Base-by-base conservation (phyloP, 1,139 yeast species). In the Pichia sp. region DNA sequence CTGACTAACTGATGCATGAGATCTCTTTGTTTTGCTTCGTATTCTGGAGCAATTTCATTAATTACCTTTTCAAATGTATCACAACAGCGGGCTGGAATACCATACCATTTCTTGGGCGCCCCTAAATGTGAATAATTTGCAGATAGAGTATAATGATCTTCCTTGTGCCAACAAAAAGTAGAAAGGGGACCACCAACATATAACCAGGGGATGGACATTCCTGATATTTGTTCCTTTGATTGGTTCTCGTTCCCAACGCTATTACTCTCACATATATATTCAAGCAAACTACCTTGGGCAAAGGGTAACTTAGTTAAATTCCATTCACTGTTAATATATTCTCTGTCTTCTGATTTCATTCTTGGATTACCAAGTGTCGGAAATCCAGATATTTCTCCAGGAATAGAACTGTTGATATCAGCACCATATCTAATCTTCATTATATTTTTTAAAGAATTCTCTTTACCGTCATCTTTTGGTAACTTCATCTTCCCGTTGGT, bases 141-240 rank as follows among this genome's bases (percentile, higher is more conserved):
- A 44, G 86, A 79, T 45, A 82, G 62, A 0, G 92, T 82, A 58
- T 81, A 82, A 59, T 84, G 92, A 60, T 84, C 94, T 55, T 84
- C 94, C 43, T 83, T 82, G 59, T 84, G 94, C 94, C 94, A 84
- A 60, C 94, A 84, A 56, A 84, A 84, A 0, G 94, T 84, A 3
- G 85, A 79, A 51, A 82, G 72, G 36, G 82, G 67, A 2, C 86
- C 81, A 0, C 94, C 94, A 29, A 83, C 72, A 54, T 84, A 84
- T 8, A 83, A 69, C 94, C 94, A 84, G 1, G 94, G 94, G 6
- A 81, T 72, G 0, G 92, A 83, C 90, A 84, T 83, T 2, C 94
- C 94, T 0, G 88, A 79, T 2, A 84, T 82, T 75, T 73, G 48
- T 28, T 43, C 45, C n/a, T 33, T 39, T 3, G 9, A 23, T n/a